Evolutionary conservation across 306 rosid species (phyloP).

Genomic region (Hippophae tibetana): DNA sequence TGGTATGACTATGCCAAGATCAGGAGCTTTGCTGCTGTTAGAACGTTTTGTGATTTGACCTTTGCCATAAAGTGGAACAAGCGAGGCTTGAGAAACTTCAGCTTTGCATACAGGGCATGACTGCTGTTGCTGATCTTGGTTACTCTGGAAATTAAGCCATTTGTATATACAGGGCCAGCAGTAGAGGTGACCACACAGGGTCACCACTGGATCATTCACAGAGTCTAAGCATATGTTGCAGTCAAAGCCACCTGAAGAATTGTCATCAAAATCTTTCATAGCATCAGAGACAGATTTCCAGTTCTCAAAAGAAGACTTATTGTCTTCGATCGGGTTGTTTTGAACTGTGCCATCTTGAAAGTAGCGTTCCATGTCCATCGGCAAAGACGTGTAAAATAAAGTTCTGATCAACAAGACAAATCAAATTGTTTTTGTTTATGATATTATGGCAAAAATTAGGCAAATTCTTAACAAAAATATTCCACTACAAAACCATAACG

Average conservation of each 20-base stretch:
- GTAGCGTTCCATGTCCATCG: constrained; percentile 26
- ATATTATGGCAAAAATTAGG: too few relatives aligned
- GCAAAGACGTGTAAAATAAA: background rate
- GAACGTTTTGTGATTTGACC: constrained; percentile 39
- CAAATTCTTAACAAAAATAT: too few relatives aligned
- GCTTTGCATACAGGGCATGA: constrained; percentile 90
- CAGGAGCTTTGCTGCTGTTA: constrained; percentile 16
- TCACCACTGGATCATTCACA: constrained; percentile 84
- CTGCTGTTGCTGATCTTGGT: constrained; percentile 23
- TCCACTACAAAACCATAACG: too few relatives aligned
- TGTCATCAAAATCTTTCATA: constrained; percentile 26
- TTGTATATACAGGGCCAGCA: constrained; percentile 98
- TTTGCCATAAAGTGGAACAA: constrained; percentile 66
- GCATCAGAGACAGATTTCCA: constrained; percentile 32
- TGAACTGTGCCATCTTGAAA: constrained; percentile 30
- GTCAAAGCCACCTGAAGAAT: constrained; percentile 47
- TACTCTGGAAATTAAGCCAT: constrained; percentile 49
- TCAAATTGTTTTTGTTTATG: too few relatives aligned
- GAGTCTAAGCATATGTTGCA: constrained; percentile 85
- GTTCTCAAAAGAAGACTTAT: constrained; percentile 24
- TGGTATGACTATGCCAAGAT: constrained; percentile 43
- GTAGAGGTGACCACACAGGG: constrained; percentile 93
- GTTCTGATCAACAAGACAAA: too few relatives aligned
- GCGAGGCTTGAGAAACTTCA: constrained; percentile 50
- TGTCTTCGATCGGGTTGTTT: constrained; percentile 29